Conservation (phyloP, 371 early-diverging fungal species). For the Pancytospora philotis region DNA sequence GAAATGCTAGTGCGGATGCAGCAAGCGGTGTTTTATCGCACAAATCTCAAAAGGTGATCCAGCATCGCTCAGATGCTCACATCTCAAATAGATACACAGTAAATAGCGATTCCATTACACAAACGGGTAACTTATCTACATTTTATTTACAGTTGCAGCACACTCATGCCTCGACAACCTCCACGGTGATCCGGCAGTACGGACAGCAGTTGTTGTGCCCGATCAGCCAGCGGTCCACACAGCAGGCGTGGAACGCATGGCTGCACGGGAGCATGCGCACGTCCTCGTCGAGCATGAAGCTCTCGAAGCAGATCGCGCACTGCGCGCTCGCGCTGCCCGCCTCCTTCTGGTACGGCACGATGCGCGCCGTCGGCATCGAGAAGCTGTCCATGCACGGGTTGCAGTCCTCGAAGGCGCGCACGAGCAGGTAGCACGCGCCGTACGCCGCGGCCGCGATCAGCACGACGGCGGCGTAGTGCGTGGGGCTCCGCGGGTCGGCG, state of each 20-base stretch:
- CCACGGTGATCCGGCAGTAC: slow-evolving; percentile 32
- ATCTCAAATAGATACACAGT: not conserved
- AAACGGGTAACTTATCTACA: not conserved
- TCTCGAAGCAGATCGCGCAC: slow-evolving; percentile 40
- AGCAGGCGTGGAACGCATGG: slow-evolving; percentile 42
- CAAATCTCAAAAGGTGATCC: not conserved
- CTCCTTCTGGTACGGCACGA: not conserved
- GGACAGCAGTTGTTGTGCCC: slow-evolving; percentile 42
- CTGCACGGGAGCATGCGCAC: slow-evolving; percentile 39
- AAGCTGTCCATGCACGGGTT: not conserved
- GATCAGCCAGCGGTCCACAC: slow-evolving; percentile 52
- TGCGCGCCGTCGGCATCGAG: not conserved
- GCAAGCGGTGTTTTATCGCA: not conserved
- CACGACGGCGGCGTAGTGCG: not conserved
- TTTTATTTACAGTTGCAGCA: not conserved
- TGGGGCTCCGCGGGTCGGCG: not conserved
- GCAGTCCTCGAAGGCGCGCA: not conserved
- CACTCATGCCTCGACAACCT: not conserved
- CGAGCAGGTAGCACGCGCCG: not conserved
- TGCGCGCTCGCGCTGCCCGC: not conserved
- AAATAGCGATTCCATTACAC: not conserved
- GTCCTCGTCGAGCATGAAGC: slow-evolving; percentile 14
- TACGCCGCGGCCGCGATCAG: not conserved
- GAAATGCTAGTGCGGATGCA: not conserved
- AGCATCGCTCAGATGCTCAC: not conserved